Evolutionary conservation across 192 early-diverging fungal genomes (phyloP).

Genomic region (Linnemannia hyalina): DNA sequence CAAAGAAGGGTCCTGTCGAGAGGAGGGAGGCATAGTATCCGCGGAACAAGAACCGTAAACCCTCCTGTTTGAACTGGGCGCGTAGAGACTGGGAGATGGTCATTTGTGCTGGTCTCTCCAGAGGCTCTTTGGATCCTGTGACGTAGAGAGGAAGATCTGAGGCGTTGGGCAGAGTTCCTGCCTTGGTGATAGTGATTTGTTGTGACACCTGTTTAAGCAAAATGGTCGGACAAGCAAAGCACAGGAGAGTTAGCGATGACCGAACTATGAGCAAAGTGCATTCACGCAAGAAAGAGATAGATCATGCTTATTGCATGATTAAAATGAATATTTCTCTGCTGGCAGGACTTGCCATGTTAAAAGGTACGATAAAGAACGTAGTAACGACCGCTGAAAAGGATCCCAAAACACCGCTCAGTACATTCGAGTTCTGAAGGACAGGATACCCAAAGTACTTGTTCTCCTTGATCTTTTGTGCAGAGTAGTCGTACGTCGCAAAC

Average conservation of each 20-base stretch:
- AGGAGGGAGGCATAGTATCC: slow-evolving; percentile 51
- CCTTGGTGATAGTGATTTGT: slow-evolving; percentile 44
- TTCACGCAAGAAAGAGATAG: neutral
- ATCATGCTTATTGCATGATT: too few relatives aligned
- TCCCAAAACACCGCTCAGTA: slow-evolving; percentile 29
- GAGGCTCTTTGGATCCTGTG: slow-evolving; percentile 24
- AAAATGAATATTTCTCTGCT: too few relatives aligned
- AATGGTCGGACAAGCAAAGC: neutral
- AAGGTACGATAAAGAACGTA: slow-evolving; percentile 47
- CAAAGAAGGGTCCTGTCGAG: slow-evolving; percentile 45
- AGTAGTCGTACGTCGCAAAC: slow-evolving; percentile 55
- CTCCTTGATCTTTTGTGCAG: slow-evolving; percentile 30
- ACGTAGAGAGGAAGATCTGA: slow-evolving; percentile 40
- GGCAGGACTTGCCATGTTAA: slow-evolving; percentile 34
- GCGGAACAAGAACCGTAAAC: slow-evolving; percentile 40
- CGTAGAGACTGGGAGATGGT: slow-evolving; percentile 33
- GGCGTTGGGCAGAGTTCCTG: slow-evolving; percentile 34
- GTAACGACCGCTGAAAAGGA: slow-evolving; percentile 49
- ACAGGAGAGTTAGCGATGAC: slow-evolving; percentile 3
- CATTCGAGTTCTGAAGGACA: slow-evolving; percentile 23
- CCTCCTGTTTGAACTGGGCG: slow-evolving; percentile 39
- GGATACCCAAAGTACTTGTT: slow-evolving; percentile 32
- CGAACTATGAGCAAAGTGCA: slow-evolving; percentile 5
- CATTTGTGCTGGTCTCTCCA: slow-evolving; percentile 25
- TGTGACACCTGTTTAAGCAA: slow-evolving; percentile 26